These are phyloP conservation scores for Emiliania huxleyi DNA, from an alignment of 78 protist genomes.

Conservation along the genomic window DNA sequence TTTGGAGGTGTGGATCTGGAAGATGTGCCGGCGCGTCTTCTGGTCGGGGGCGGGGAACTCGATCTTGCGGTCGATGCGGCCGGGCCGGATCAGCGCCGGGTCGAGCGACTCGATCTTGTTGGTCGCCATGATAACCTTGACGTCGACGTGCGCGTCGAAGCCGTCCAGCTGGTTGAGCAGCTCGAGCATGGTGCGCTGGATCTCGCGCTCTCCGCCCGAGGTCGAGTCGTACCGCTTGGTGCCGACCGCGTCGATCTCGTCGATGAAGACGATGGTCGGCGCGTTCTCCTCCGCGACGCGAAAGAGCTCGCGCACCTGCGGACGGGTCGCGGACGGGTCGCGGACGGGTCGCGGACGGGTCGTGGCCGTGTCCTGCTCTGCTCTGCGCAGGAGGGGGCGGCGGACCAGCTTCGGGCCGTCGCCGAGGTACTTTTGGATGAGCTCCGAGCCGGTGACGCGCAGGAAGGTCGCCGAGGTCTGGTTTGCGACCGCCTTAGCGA, in stretches of 20 bases:
- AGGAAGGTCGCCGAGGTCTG: slow-evolving; percentile 98
- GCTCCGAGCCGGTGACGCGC: slow-evolving; percentile 98
- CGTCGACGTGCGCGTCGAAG: slow-evolving; percentile 96
- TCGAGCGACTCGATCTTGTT: slow-evolving; percentile 97
- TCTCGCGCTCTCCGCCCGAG: slow-evolving; percentile 97
- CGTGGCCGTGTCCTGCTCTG: too few relatives aligned
- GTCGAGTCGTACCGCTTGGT: slow-evolving; percentile 95
- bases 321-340: too few relatives aligned
- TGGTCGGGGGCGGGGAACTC: slow-evolving; percentile 99
- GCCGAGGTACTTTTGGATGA: slow-evolving; percentile 97
- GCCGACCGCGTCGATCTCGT: slow-evolving; percentile 99
- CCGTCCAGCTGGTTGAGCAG: slow-evolving; percentile 99
- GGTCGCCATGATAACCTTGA: slow-evolving; percentile 98
- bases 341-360: too few relatives aligned
- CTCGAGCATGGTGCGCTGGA: slow-evolving; percentile 99
- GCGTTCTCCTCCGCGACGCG: slow-evolving; percentile 90
- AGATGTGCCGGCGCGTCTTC: slow-evolving; percentile 82
- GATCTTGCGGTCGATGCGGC: slow-evolving; percentile 99
- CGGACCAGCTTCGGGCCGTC: slow-evolving; percentile 99
- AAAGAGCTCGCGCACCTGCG: slow-evolving; percentile 98
- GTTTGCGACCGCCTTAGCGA: slow-evolving; percentile 99
- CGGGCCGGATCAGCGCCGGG: slow-evolving; percentile 99
- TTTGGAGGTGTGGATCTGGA: slow-evolving; percentile 84
- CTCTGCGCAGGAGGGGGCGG: too few relatives aligned
- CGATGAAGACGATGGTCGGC: slow-evolving; percentile 99